Conservation (phyloP, 306 rosid species). For the Calophaca sinica region DNA sequence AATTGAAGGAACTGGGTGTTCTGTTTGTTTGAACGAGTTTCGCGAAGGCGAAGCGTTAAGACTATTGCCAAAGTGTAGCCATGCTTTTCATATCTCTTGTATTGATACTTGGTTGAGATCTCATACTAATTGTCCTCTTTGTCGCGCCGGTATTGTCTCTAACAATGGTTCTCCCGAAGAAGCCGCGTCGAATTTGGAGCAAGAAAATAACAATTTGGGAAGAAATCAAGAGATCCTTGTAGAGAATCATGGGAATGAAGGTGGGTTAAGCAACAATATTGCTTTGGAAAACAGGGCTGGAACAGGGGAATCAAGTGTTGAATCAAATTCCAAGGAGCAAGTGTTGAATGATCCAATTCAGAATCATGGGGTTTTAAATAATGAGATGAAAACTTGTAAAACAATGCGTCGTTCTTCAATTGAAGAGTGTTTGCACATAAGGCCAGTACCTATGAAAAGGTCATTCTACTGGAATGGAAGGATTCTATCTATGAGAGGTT, state of each 20-base stretch:
- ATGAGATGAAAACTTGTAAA: conserved; percentile 11
- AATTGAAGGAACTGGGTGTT: conserved; percentile 75
- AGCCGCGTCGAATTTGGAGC: conserved; percentile 35
- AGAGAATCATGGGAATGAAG: conserved; percentile 46
- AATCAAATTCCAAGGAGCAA: conserved; percentile 26
- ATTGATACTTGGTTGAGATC: conserved; percentile 80
- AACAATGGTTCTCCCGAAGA: conserved; percentile 36
- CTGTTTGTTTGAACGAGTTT: conserved; percentile 76
- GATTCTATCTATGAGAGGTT: conserved; percentile 44
- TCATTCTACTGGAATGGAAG: conserved; percentile 58
- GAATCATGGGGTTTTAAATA: conserved; percentile 2
- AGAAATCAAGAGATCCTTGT: conserved; percentile 50
- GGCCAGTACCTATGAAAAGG: conserved; percentile 71
- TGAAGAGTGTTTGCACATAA: conserved; percentile 55
- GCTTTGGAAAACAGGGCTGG: conserved; percentile 39
- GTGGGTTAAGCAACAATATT: neutral
- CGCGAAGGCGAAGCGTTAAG: conserved; percentile 62
- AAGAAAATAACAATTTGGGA: conserved; percentile 32
- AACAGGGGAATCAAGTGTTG: conserved; percentile 47
- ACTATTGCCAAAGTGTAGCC: conserved; percentile 76
- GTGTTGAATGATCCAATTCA: neutral
- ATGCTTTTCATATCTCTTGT: conserved; percentile 71
- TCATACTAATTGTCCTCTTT: conserved; percentile 78
- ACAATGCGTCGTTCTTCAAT: conserved; percentile 51
- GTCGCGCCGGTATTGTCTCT: conserved; percentile 62